Conservation (phyloP, 108 stramenopile genomes). For the Fragilaria crotonensis region DNA sequence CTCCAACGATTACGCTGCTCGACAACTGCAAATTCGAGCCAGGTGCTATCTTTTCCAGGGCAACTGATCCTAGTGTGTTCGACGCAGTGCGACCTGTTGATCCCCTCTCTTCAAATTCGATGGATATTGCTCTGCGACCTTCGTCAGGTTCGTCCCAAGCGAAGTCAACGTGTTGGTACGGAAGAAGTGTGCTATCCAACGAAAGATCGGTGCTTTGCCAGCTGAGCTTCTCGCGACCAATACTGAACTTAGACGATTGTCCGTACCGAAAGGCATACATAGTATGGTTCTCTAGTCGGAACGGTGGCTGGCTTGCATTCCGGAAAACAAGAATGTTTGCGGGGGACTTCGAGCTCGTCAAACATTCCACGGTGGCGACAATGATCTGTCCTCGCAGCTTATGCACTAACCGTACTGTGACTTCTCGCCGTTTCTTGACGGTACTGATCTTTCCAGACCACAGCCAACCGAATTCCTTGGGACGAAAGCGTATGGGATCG, state of each 20-base stretch:
- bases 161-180: conserved; percentile 51
- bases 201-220: conserved; percentile 13
- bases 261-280: conserved; percentile 37
- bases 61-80: conserved; percentile 25
- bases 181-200: conserved; percentile 37
- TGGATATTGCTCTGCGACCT: conserved; percentile 13
- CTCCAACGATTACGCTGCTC: conserved; percentile 15
- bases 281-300: conserved; percentile 60
- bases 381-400: conserved; percentile 41
- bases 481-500: conserved; percentile 40
- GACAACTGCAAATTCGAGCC: conserved; percentile 24
- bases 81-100: background rate
- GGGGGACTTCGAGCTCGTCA: conserved; percentile 19
- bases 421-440: conserved; percentile 34
- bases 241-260: conserved; percentile 20
- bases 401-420: conserved; percentile 46
- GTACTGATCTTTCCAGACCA: conserved; percentile 50
- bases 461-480: conserved; percentile 56
- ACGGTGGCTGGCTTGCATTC: conserved; percentile 41
- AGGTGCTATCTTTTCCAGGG: conserved; percentile 40
- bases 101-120: conserved; percentile 22
- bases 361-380: conserved; percentile 39
- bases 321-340: conserved; percentile 30
- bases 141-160: conserved; percentile 65
- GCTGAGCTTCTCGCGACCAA: background rate